phyloP scores from a whole-genome alignment of 2,329 filamentous ascomycete species.

The Diaporthe australafricana region DNA sequence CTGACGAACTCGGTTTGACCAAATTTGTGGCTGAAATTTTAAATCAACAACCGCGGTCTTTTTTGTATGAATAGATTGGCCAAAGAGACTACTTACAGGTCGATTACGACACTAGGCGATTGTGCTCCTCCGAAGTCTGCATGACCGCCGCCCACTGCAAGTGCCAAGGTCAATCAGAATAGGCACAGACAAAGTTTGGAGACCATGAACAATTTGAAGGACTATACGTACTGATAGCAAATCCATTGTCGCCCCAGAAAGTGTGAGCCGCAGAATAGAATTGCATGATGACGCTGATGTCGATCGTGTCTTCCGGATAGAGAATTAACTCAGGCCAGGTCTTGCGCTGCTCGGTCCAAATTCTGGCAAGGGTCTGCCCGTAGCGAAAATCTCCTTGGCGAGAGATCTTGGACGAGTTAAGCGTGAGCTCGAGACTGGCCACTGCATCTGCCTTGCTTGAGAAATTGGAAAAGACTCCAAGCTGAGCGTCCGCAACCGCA shows the following conservation, averaged over 20 bases:
- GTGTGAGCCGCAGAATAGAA: conserved; percentile 31
- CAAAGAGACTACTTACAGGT: conserved; percentile 9
- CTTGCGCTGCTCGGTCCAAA: conserved; percentile 33
- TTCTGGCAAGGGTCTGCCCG: conserved; percentile 28
- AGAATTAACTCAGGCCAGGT: conserved; percentile 32
- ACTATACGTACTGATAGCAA: conserved; percentile 28
- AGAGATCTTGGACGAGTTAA: conserved; percentile 25
- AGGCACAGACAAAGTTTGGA: background rate
- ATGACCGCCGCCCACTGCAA: conserved; percentile 30
- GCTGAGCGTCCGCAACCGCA: background rate
- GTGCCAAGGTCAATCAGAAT: background rate
- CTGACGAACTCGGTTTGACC: conserved; percentile 18
- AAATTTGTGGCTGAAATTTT: conserved; percentile 8
- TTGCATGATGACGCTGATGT: conserved; percentile 34
- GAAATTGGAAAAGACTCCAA: conserved; percentile 28
- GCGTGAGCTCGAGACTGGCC: background rate
- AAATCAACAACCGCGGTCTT: background rate
- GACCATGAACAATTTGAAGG: background rate
- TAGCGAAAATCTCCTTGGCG: conserved; percentile 27
- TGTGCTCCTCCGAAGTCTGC: conserved; percentile 34
- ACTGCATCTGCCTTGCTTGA: conserved; percentile 17
- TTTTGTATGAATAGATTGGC: background rate
- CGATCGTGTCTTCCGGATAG: conserved; percentile 25
- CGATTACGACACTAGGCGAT: conserved; percentile 29
- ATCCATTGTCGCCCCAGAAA: conserved; percentile 33